Percentiles rank a stretch among this genome's conserved stretches.
phyloP scores from a whole-genome alignment of 2,329 filamentous ascomycete genomes.

The Didymellaceae sp. region DNA sequence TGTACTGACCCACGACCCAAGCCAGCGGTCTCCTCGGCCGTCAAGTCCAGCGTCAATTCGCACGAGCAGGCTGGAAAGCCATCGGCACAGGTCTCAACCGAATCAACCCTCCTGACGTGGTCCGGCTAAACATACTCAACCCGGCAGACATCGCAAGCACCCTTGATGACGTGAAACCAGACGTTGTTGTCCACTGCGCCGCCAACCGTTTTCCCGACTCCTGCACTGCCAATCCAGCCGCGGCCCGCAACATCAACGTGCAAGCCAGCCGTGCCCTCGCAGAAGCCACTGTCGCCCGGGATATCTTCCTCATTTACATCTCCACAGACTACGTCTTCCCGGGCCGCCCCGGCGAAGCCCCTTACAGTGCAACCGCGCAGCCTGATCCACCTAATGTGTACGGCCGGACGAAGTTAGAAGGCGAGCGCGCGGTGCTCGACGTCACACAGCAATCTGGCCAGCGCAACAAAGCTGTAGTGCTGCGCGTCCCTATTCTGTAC shows the following conservation, averaged over 20 bases:
- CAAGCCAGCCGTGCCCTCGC: slow-evolving; percentile 73
- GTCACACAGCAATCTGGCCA: slow-evolving; percentile 54
- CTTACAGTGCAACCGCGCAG: slow-evolving; percentile 71
- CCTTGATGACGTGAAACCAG: slow-evolving; percentile 65
- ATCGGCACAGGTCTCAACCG: slow-evolving; percentile 67
- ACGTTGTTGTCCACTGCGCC: slow-evolving; percentile 86
- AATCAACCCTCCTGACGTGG: slow-evolving; percentile 71
- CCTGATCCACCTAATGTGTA: slow-evolving; percentile 81
- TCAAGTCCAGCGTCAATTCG: slow-evolving; percentile 75
- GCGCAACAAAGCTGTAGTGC: slow-evolving; percentile 60
- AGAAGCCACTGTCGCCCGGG: slow-evolving; percentile 66
- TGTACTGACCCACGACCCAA: slow-evolving; percentile 28
- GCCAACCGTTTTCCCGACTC: slow-evolving; percentile 89
- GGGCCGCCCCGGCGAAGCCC: slow-evolving; percentile 77
- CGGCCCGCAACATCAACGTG: slow-evolving; percentile 76
- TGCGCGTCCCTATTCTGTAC: slow-evolving; percentile 85
- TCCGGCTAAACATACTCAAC: slow-evolving; percentile 60
- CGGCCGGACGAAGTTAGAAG: slow-evolving; percentile 74
- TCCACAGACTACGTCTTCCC: slow-evolving; percentile 85
- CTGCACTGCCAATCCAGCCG: slow-evolving; percentile 79
- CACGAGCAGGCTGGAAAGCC: slow-evolving; percentile 64
- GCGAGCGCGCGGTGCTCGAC: slow-evolving; percentile 72
- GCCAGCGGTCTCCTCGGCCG: slow-evolving; percentile 82
- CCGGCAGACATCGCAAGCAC: slow-evolving; percentile 53
- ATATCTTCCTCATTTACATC: slow-evolving; percentile 74